phyloP scores from a whole-genome alignment of 257 asterid genomes.

The Paraleonurus japonicus region DNA sequence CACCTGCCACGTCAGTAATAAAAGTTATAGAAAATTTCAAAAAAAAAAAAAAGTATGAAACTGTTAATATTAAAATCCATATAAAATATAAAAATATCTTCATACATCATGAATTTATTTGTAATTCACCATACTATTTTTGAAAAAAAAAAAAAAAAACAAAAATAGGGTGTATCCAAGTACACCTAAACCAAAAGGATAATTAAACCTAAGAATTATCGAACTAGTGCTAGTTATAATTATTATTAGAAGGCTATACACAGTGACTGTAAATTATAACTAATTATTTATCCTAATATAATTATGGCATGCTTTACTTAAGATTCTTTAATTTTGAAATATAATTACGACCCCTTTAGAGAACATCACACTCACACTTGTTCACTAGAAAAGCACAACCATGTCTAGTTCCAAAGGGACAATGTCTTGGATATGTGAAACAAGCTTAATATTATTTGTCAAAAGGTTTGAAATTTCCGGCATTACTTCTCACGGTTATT shows the following conservation, averaged over 20 bases:
- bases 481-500: background rate
- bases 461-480: background rate
- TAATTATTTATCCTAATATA: background rate
- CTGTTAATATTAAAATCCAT: no score
- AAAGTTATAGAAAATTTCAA: no score
- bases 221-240: conserved; percentile 1
- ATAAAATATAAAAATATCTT: no score
- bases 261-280: background rate
- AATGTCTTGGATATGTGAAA: conserved; percentile 11
- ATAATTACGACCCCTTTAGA: background rate
- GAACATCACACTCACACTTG: conserved; percentile 26
- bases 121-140: background rate
- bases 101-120: no score
- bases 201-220: background rate
- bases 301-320: conserved; percentile 21
- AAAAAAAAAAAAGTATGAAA: no score
- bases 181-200: conserved; percentile 12
- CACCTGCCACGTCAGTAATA: no score
- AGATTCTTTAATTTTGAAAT: conserved; percentile 7
- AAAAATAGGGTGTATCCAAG: background rate
- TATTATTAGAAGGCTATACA: background rate
- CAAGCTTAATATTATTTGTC: background rate
- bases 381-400: conserved; percentile 14
- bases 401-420: conserved; percentile 31
- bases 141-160: no score